Evolutionary conservation across 108 stramenopile genomes (phyloP).

Genomic region (Nitzschia sp.): DNA sequence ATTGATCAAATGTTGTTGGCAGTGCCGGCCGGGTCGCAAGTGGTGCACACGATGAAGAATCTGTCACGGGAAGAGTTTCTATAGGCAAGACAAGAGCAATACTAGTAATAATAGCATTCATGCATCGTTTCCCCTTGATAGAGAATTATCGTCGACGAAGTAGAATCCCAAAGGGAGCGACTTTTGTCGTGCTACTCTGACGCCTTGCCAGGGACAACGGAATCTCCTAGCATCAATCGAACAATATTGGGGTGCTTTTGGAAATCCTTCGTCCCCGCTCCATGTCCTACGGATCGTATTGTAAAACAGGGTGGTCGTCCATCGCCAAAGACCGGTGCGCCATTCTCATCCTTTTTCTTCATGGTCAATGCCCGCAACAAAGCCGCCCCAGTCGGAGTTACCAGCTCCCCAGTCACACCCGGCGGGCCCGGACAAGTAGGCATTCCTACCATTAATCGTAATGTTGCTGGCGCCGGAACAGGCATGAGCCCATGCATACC

Average conservation of each 20-base stretch:
- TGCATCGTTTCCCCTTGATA: too few species aligned
- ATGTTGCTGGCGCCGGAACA: slow-evolving; percentile 92
- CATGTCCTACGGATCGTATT: slow-evolving; percentile 71
- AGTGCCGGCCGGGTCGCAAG: slow-evolving; percentile 48
- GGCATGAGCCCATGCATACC: slow-evolving; percentile 91
- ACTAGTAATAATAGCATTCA: too few species aligned
- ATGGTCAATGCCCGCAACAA: slow-evolving; percentile 68
- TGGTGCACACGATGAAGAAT: slow-evolving; percentile 49
- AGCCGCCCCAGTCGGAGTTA: slow-evolving; percentile 92
- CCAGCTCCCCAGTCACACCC: slow-evolving; percentile 83
- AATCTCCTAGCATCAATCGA: slow-evolving; percentile 74
- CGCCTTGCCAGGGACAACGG: too few species aligned
- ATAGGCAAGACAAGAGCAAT: too few species aligned
- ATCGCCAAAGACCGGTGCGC: background rate
- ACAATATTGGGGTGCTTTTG: slow-evolving; percentile 89
- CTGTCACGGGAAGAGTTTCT: background rate
- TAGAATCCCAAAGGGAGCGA: too few species aligned
- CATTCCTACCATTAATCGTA: slow-evolving; percentile 86
- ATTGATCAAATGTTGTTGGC: slow-evolving; percentile 26
- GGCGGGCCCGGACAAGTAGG: slow-evolving; percentile 83
- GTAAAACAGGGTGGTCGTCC: slow-evolving; percentile 83
- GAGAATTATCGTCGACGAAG: too few species aligned
- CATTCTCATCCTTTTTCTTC: slow-evolving; percentile 4
- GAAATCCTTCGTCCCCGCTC: slow-evolving; percentile 94
- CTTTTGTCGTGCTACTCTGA: too few species aligned